Evolutionary conservation across 163 green algal species (phyloP).

Genomic region (Smithsoniella earleae): DNA sequence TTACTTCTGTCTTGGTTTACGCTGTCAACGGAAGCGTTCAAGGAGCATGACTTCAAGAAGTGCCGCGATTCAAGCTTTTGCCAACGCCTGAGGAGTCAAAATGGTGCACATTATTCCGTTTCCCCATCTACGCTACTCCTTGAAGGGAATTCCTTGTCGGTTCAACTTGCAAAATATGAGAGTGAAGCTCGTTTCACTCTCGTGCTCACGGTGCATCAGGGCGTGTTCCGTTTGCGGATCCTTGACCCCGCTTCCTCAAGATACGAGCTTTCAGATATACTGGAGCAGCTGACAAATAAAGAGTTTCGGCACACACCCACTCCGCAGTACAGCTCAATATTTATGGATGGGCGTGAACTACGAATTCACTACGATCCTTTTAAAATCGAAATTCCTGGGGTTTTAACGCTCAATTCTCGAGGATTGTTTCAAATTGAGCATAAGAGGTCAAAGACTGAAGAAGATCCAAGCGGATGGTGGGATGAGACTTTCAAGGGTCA

Average conservation of each 20-base stretch:
- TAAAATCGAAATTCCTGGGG: conserved; percentile 46
- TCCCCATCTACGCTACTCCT: conserved; percentile 43
- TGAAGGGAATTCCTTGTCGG: conserved; percentile 41
- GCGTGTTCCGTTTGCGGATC: conserved; percentile 64
- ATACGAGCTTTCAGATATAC: conserved; percentile 52
- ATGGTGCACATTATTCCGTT: conserved; percentile 50
- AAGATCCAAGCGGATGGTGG: conserved; percentile 74
- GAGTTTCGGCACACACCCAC: background rate
- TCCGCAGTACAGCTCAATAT: conserved; percentile 34
- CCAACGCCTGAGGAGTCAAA: conserved; percentile 57
- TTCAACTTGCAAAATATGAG: conserved; percentile 42
- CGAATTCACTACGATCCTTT: conserved; percentile 49
- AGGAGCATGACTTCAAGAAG: conserved; percentile 87
- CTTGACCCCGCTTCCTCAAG: conserved; percentile 53
- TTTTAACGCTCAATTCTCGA: conserved; percentile 66
- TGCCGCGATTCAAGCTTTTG: conserved; percentile 79
- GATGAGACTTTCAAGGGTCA: conserved; percentile 84
- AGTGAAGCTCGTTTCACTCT: conserved; percentile 45
- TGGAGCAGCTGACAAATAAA: background rate
- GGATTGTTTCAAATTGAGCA: conserved; percentile 85
- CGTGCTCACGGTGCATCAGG: conserved; percentile 49
- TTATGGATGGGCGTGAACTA: background rate
- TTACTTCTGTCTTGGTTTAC: too few relatives aligned
- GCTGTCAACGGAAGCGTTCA: conserved; percentile 60
- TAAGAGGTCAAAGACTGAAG: conserved; percentile 58